Percentiles rank a stretch among this genome's conserved stretches.
Evolutionary conservation across 306 rosid genomes (phyloP).

Genomic region (Dalbergia cochinchinensis): DNA sequence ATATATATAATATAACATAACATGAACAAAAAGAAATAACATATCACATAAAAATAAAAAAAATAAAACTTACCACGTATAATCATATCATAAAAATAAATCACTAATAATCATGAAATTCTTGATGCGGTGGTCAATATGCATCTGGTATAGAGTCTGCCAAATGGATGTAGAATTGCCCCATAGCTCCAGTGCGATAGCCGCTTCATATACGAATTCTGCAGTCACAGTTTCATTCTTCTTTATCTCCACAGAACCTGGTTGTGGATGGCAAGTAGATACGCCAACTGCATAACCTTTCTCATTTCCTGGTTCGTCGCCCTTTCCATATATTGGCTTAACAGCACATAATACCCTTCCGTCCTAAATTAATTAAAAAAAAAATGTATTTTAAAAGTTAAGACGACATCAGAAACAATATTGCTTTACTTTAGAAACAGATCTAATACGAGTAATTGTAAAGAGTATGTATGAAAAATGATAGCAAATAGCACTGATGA

Average conservation of each 20-base stretch:
- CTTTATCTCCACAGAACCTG: not conserved
- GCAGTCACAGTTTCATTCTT: not conserved
- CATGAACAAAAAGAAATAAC: too few relatives aligned
- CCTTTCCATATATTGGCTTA: slow-evolving; percentile 14
- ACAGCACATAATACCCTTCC: not conserved
- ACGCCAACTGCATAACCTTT: not conserved
- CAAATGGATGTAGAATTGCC: not conserved
- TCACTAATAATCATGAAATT: too few relatives aligned
- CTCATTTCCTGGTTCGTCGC: not conserved
- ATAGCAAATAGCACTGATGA: not conserved
- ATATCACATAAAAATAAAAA: too few relatives aligned
- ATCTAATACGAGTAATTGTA: not conserved
- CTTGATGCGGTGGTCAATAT: too few relatives aligned
- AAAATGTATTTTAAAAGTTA: too few relatives aligned
- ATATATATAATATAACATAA: too few relatives aligned
- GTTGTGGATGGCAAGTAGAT: not conserved
- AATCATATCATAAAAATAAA: too few relatives aligned
- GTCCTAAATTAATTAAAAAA: not conserved
- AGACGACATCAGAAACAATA: not conserved
- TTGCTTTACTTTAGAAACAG: not conserved
- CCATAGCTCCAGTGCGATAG: not conserved
- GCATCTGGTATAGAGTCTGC: not conserved
- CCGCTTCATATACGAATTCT: not conserved
- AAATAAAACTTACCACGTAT: too few relatives aligned
- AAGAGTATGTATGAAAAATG: not conserved